phyloP scores from a whole-genome alignment of 1,284 basidiomycete species.

The Heterobasidion occidentale region DNA sequence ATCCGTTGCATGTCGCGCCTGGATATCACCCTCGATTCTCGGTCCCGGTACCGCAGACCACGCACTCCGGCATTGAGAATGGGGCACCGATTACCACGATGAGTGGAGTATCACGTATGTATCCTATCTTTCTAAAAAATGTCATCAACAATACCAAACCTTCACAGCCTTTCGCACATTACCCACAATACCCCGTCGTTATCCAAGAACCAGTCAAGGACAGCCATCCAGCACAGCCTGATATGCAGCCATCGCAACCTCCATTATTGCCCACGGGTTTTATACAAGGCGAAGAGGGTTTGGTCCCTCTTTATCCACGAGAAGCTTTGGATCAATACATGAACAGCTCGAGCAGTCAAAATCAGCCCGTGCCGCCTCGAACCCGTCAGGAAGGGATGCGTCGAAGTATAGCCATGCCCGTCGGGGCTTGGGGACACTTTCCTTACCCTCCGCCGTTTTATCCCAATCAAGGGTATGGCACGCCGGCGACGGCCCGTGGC shows the following conservation, averaged over 20 bases:
- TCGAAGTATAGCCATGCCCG: neutral
- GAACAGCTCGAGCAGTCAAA: conserved; percentile 22
- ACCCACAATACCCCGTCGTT: neutral
- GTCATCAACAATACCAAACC: too few species aligned
- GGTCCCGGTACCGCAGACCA: neutral
- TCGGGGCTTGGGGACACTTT: neutral
- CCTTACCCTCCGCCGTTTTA: neutral
- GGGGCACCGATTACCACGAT: neutral
- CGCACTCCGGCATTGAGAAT: neutral
- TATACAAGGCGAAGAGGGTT: conserved; percentile 63
- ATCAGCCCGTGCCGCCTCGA: conserved; percentile 1
- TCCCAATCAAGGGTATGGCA: neutral
- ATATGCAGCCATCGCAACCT: conserved; percentile 20
- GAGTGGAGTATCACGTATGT: neutral
- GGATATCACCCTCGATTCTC: conserved; percentile 26
- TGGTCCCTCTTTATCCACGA: conserved; percentile 64
- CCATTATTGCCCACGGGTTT: conserved; percentile 63
- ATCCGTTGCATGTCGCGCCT: conserved; percentile 40
- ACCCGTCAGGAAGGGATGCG: conserved; percentile 1
- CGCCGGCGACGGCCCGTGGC: neutral
- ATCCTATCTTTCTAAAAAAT: neutral
- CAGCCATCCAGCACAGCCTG: neutral
- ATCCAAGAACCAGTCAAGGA: neutral
- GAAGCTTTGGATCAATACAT: conserved; percentile 57
- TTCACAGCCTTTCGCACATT: neutral